Conservation (phyloP, 1,284 basidiomycete species). For the Melanopsichium pennsylvanicum region DNA sequence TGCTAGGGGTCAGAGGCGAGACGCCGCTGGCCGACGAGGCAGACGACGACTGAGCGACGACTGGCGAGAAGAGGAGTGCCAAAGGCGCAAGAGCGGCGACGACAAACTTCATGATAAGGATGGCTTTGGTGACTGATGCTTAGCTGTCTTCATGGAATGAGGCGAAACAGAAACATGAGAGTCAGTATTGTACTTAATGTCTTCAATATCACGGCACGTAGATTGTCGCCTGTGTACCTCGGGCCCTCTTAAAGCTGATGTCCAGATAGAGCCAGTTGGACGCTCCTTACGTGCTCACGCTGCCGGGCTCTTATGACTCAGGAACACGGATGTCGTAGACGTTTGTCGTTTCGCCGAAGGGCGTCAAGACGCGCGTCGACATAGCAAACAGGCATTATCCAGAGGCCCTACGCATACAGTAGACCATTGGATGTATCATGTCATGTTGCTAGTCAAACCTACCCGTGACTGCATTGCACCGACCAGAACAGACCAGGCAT, state of each 20-base stretch:
- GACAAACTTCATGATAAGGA: slow-evolving; percentile 45
- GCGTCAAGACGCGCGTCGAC: neutral
- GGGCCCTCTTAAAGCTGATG: too few species aligned
- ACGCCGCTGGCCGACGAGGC: slow-evolving; percentile 1
- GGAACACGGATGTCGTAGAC: neutral
- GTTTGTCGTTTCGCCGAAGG: neutral
- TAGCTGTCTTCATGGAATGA: neutral
- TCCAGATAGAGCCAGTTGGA: too few species aligned
- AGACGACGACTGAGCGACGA: slow-evolving; percentile 24
- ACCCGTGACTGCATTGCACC: neutral
- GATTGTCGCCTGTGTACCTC: too few species aligned
- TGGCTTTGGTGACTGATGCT: slow-evolving; percentile 3
- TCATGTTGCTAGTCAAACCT: neutral
- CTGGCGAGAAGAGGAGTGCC: slow-evolving; percentile 18
- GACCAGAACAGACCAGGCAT: neutral
- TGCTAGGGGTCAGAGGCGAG: slow-evolving; percentile 37
- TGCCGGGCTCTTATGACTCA: neutral
- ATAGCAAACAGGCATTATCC: neutral
- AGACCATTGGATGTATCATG: neutral
- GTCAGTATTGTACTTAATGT: neutral
- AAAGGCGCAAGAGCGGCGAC: slow-evolving; percentile 22
- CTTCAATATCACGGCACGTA: too few species aligned
- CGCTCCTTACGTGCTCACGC: too few species aligned
- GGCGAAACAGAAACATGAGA: too few species aligned
- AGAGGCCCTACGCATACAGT: neutral